phyloP scores from a whole-genome alignment of 2,329 filamentous ascomycete species.

The Pseudogymnoascus sp. region DNA sequence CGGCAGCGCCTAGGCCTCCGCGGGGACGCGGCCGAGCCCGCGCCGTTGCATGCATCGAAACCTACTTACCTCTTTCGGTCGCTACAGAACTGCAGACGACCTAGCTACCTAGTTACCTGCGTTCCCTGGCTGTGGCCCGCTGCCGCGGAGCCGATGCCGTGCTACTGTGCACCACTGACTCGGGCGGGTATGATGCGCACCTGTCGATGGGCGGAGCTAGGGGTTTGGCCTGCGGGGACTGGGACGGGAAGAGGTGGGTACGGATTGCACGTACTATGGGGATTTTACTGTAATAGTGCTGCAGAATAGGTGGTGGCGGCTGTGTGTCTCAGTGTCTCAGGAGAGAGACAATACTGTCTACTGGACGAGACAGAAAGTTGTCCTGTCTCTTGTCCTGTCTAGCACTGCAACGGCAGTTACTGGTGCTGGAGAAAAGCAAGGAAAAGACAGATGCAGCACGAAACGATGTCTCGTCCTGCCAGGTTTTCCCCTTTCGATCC shows the following conservation, averaged over 20 bases:
- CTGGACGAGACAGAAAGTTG: not conserved
- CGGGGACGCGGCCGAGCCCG: not conserved
- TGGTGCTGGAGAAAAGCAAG: not conserved
- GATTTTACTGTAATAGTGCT: not conserved
- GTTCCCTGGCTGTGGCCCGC: not conserved
- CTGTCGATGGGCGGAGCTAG: constrained; percentile 1
- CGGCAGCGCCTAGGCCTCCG: not conserved
- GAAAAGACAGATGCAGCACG: not conserved
- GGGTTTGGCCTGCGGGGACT: not conserved
- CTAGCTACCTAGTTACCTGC: not conserved
- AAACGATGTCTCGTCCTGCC: not conserved
- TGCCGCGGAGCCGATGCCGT: not conserved
- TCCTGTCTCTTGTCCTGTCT: not conserved
- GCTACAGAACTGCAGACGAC: not conserved
- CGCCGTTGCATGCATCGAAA: not conserved
- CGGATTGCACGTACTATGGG: not conserved
- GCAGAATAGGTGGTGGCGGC: not conserved
- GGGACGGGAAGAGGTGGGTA: not conserved
- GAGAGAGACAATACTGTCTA: not conserved
- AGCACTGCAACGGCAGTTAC: not conserved
- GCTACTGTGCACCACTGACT: not conserved
- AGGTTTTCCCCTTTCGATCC: not conserved
- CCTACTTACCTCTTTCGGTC: not conserved
- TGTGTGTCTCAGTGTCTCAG: not conserved
- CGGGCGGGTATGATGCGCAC: not conserved